Evolutionary conservation across 345 rosid genomes (phyloP).

Genomic region (Rubroshorea leprosula): DNA sequence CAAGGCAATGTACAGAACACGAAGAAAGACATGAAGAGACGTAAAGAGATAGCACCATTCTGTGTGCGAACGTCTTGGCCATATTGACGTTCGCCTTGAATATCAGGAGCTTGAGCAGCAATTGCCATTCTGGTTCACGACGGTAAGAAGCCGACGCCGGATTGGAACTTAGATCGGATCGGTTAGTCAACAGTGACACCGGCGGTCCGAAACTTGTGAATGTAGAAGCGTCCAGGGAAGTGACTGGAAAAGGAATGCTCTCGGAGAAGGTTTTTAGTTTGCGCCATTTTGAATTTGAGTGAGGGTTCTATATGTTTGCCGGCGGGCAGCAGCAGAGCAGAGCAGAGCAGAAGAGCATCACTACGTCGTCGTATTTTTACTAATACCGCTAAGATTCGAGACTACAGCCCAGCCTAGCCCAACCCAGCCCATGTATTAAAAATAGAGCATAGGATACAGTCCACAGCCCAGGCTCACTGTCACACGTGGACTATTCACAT

Average conservation of each 20-base stretch:
- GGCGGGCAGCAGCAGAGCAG: too few relatives aligned
- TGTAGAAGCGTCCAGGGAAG: neutral
- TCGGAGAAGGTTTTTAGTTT: too few relatives aligned
- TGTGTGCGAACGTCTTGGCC: slow-evolving; percentile 98
- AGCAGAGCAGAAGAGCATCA: too few relatives aligned
- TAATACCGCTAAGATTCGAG: too few relatives aligned
- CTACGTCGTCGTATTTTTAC: too few relatives aligned
- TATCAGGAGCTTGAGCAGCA: slow-evolving; percentile 63
- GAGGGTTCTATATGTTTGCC: too few relatives aligned
- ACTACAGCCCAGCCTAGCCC: too few relatives aligned
- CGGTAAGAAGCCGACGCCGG: neutral
- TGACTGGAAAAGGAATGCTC: neutral
- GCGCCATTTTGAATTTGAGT: too few relatives aligned
- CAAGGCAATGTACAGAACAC: too few relatives aligned
- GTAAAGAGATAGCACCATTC: slow-evolving; percentile 42
- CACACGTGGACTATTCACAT: neutral
- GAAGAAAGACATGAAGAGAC: neutral
- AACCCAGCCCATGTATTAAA: too few relatives aligned
- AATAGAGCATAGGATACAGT: too few relatives aligned
- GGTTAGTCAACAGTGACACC: too few relatives aligned
- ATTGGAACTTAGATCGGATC: neutral
- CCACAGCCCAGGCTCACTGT: neutral
- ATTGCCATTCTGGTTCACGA: slow-evolving; percentile 40
- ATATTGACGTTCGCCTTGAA: slow-evolving; percentile 84
- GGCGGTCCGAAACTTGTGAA: neutral